Percentiles rank a stretch among this genome's conserved stretches.
Evolutionary conservation across 352 stramenopile genomes (phyloP).

Genomic region (Globisporangium cederbergense): DNA sequence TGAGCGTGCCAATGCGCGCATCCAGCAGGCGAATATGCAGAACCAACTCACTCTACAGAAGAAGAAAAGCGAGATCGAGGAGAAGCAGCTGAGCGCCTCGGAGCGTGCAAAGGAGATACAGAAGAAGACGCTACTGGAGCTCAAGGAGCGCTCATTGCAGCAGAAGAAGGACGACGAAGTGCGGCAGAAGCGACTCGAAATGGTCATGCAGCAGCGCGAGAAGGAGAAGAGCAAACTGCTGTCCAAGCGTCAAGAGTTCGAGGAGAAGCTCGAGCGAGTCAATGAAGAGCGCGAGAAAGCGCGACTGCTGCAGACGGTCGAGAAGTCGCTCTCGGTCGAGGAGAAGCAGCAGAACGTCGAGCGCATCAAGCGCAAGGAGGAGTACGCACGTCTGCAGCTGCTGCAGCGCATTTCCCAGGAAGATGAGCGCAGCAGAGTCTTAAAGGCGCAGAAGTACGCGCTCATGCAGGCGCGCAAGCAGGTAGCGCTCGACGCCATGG

Average conservation of each 20-base stretch:
- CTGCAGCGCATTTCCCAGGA: constrained; percentile 51
- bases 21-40: constrained; percentile 52
- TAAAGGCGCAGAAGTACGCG: constrained; percentile 65
- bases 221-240: constrained; percentile 35
- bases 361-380: constrained; percentile 68
- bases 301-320: constrained; percentile 45
- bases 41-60: constrained; percentile 58
- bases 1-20: constrained; percentile 45
- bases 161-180: constrained; percentile 68
- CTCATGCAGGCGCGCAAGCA: constrained; percentile 59
- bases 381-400: constrained; percentile 61
- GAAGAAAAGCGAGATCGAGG: constrained; percentile 61
- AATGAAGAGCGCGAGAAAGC: constrained; percentile 43
- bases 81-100: constrained; percentile 47
- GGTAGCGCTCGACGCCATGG: constrained; percentile 54
- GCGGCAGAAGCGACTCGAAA: constrained; percentile 59
- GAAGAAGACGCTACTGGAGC: constrained; percentile 44
- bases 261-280: constrained; percentile 38
- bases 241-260: constrained; percentile 37
- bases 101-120: constrained; percentile 63
- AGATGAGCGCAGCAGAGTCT: constrained; percentile 47
- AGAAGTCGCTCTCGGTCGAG: constrained; percentile 45
- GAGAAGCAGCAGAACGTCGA: constrained; percentile 72
- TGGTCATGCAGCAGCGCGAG: constrained; percentile 37
- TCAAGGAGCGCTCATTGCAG: constrained; percentile 55